A percentile compares a stretch with the other conserved stretches of the same genome.
Evolutionary conservation across 371 early-diverging fungal genomes (phyloP).

Genomic region (Mucor saturninus): DNA sequence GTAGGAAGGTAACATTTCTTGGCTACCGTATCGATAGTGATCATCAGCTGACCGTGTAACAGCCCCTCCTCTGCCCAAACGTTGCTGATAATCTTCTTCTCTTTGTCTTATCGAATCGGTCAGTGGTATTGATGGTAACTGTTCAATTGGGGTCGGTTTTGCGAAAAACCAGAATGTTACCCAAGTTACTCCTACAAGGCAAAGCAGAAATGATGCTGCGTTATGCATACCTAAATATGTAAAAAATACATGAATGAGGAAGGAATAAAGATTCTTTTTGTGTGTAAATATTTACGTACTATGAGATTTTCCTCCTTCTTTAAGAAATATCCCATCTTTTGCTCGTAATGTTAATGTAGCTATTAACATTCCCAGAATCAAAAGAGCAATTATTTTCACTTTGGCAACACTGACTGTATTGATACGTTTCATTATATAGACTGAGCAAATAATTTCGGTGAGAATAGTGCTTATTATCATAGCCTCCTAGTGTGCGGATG

Average conservation of each 20-base stretch:
- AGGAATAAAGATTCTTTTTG: neutral
- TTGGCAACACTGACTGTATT: too few species aligned
- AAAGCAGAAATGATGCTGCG: neutral
- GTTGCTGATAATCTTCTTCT: neutral
- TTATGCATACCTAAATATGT: neutral
- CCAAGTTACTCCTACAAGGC: neutral
- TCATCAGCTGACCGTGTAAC: neutral
- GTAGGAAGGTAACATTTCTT: neutral
- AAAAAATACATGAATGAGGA: too few species aligned
- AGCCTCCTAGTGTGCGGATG: too few species aligned
- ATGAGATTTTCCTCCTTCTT: neutral
- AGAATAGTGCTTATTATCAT: too few species aligned
- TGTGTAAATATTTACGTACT: neutral
- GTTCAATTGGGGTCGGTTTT: neutral
- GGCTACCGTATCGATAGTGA: neutral
- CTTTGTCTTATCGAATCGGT: neutral
- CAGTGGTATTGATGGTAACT: neutral
- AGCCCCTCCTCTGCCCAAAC: neutral
- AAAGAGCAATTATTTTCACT: too few species aligned
- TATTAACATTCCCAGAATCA: too few species aligned
- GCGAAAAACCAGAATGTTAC: neutral
- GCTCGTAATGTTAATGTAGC: neutral
- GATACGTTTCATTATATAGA: too few species aligned
- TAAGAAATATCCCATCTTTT: neutral
- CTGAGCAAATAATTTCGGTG: too few species aligned